Evolutionary conservation across 2,329 filamentous ascomycete species (phyloP), one percentile per base, ranked within the genome.

Genomic region (Pseudocercospora vitis): DNA sequence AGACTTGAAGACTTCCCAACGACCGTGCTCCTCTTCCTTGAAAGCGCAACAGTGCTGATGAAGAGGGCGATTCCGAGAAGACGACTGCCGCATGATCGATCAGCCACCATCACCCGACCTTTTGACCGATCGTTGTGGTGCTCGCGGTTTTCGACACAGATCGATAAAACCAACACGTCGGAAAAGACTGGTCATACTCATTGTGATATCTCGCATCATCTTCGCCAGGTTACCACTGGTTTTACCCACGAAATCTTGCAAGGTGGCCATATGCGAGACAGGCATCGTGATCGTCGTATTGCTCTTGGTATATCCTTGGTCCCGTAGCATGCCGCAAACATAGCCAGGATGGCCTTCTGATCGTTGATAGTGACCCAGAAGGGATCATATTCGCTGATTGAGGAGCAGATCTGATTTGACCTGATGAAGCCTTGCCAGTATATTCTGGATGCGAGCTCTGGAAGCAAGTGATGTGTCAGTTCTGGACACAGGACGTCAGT

Each of bases 1-100:
- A 37, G 33, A n/a, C 33, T 37, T 42, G 37, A 19, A 19, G 37
- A 42, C 37, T 42, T 42, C 37, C 37, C 6, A 4, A 42, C 16
- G 7, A 42, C 37, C 7, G 6, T 42, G 37, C 37, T 42, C 37
- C 21, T 42, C 16, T 42, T 18, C 4, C 37, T 6, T 7, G 9
- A 21, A 4, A 42, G 21, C 6, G 7, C 21, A 5, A 42, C 14
- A 5, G 37, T 24, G 6, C 4, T 21, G 6, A 21, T 14, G 9
- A 42, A 42, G 37, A 42, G 21, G 7, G 37, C 16, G 6, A 21
- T 21, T 5, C 8, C 7, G 4, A 42, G 37, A 8, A 21, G 37
- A 42, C 16, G 9, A 42, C 21, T 6, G 11, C 37, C 8, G 21
- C 16, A 9, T 6, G 12, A n/a, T 37, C 7, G 6, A 37, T 6